phyloP scores from a whole-genome alignment of 306 rosid genomes.

The Rosa rugosa region DNA sequence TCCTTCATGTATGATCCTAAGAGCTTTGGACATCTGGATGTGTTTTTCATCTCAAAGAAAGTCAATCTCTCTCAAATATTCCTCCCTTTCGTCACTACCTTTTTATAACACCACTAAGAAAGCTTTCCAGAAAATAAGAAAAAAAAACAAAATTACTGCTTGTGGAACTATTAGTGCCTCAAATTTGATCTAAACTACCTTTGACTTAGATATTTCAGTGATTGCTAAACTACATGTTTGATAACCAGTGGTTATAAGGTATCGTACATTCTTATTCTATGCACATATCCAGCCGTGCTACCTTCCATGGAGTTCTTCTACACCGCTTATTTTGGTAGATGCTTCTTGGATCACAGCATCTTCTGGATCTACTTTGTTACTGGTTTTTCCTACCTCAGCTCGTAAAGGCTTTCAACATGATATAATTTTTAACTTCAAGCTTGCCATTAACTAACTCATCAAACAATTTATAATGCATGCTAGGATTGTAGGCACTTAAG shows the following conservation, averaged over 20 bases:
- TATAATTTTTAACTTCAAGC: background rate
- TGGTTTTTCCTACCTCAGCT: background rate
- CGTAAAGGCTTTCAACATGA: background rate
- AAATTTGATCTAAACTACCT: background rate
- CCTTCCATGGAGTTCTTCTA: background rate
- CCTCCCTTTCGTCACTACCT: background rate
- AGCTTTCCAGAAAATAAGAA: background rate
- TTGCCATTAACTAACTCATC: background rate
- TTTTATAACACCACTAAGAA: background rate
- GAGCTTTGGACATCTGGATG: background rate
- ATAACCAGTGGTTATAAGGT: background rate
- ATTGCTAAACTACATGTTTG: background rate
- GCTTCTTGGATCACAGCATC: background rate
- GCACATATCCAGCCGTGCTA: background rate
- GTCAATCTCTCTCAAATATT: background rate
- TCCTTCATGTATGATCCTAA: too few relatives aligned
- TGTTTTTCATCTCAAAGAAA: background rate
- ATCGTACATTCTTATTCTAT: too few relatives aligned
- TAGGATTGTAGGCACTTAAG: background rate
- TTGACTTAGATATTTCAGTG: background rate
- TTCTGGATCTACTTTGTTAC: background rate
- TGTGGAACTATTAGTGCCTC: background rate
- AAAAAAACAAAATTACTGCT: background rate
- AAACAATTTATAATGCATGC: background rate
- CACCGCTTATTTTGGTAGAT: background rate